Evolutionary conservation across 108 stramenopile genomes (phyloP), one percentile per base, ranked within the genome.

Genomic region (Fragilariopsis cylindrus): DNA sequence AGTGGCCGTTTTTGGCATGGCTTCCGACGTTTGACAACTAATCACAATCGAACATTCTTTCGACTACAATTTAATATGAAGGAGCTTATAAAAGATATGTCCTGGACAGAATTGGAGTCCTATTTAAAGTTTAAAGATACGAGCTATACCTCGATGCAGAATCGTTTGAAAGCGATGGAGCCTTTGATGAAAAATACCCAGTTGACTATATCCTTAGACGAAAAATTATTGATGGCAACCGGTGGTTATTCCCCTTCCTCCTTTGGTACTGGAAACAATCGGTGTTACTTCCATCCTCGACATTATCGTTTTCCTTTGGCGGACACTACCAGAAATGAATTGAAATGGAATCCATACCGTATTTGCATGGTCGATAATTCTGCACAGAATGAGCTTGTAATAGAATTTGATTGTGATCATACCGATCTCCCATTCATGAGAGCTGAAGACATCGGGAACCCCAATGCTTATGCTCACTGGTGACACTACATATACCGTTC

Each of bases 401-500:
- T 63, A 41, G 40, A 45, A 63, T 63, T 63, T 45, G 40, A 41
- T 11, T 63, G 62, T 44, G 62, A 63, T 44, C 62, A 63, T 40
- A 43, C 62, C 6, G 62, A 63, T 63, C n/a, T 63, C 12, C 62
- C 62, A 63, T 63, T 63, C 43, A 45, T 63, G 62, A 63, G 42
- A 63, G 62, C 40, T 8, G 62, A 63, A 41, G 62, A 63, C 15
- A 63, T 63, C n/a, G 62, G 62, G 16, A 63, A 63, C 7, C 62
- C 62, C 1, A 63, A 63, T 45, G 62, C 62, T n/a, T 40, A 43
- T 63, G 62, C 62, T n/a, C 62, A 63, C 13, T 63, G 62, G 62
- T 63, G 30, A 30, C 2, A 30, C 30, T 30, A 30, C 30, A 30
- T 30, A 30, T 30, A 30, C 30, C 30, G 30, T 30, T 30, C 30